Conservation (phyloP, 257 asterid genomes). For the Solanum virginianum region DNA sequence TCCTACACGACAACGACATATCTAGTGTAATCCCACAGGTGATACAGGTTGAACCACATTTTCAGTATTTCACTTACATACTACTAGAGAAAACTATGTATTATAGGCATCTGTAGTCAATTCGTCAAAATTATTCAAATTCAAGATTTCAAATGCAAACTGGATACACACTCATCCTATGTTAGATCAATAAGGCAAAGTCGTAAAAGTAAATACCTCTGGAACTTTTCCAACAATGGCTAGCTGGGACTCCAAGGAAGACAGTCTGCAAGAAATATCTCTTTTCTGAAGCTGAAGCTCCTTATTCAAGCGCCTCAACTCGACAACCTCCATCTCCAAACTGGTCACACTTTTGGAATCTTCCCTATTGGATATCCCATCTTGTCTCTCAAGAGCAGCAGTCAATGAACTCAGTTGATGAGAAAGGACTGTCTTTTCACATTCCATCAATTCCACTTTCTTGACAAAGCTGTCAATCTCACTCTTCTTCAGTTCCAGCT, state of each 20-base stretch:
- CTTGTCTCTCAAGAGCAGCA: conserved; percentile 30
- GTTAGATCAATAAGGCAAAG: background rate
- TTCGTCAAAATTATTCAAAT: background rate
- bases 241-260: conserved; percentile 59
- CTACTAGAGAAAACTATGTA: background rate
- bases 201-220: conserved; percentile 39
- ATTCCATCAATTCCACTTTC: conserved; percentile 47
- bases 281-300: conserved; percentile 94
- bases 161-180: background rate
- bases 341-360: conserved; percentile 16
- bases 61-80: background rate
- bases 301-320: conserved; percentile 82
- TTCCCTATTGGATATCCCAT: conserved; percentile 13
- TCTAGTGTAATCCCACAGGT: background rate
- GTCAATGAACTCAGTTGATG: conserved; percentile 34
- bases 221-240: conserved; percentile 26
- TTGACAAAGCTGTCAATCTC: conserved; percentile 44
- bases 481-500: conserved; percentile 38
- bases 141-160: background rate
- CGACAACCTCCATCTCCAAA: conserved; percentile 71
- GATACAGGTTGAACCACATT: background rate
- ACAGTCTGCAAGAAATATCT: conserved; percentile 53
- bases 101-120: background rate
- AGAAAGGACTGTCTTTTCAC: conserved; percentile 39
- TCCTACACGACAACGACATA: background rate